A percentile compares a stretch with the other conserved stretches of the same genome.
Evolutionary conservation across 768 basidiomycete genomes (phyloP).

Genomic region (Guyanaporus albipodus): DNA sequence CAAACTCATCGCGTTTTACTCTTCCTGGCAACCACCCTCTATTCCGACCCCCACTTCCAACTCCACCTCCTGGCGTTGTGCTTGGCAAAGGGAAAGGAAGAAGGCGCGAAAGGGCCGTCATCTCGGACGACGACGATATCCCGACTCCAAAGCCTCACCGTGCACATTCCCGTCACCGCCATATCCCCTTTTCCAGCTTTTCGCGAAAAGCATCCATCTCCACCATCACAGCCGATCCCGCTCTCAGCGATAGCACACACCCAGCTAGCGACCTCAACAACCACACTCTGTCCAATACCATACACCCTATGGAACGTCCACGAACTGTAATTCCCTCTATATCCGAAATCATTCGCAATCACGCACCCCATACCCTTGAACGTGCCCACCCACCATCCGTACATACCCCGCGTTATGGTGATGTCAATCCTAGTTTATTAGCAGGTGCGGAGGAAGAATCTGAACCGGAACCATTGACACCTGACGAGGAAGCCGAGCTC

Average conservation of each 20-base stretch:
- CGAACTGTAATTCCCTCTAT: slow-evolving; percentile 72
- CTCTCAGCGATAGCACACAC: slow-evolving; percentile 15
- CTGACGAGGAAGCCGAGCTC: slow-evolving; percentile 59
- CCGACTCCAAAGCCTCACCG: slow-evolving; percentile 16
- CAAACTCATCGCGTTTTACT: slow-evolving; percentile 50
- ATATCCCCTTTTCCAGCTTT: slow-evolving; percentile 17
- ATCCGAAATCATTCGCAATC: slow-evolving; percentile 80
- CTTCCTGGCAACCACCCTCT: slow-evolving; percentile 67
- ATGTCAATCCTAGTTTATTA: slow-evolving; percentile 41
- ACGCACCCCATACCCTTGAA: slow-evolving; percentile 58
- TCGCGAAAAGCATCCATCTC: slow-evolving; percentile 28
- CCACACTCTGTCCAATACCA: slow-evolving; percentile 6
- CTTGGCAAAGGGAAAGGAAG: slow-evolving; percentile 49
- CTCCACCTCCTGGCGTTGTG: slow-evolving; percentile 74
- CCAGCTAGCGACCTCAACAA: slow-evolving; percentile 8
- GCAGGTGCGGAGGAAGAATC: slow-evolving; percentile 50
- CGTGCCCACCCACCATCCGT: slow-evolving; percentile 42
- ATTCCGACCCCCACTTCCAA: slow-evolving; percentile 79
- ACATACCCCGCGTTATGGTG: slow-evolving; percentile 47
- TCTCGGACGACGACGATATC: slow-evolving; percentile 49
- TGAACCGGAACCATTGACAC: slow-evolving; percentile 44
- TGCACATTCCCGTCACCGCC: slow-evolving; percentile 18
- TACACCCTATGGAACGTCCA: slow-evolving; percentile 27
- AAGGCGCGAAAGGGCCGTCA: slow-evolving; percentile 22
- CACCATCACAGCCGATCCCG: slow-evolving; percentile 29